These are phyloP conservation scores for Leptomonas pyrrhocoris DNA, from an alignment of 208 protist genomes.

Conservation along the genomic window DNA sequence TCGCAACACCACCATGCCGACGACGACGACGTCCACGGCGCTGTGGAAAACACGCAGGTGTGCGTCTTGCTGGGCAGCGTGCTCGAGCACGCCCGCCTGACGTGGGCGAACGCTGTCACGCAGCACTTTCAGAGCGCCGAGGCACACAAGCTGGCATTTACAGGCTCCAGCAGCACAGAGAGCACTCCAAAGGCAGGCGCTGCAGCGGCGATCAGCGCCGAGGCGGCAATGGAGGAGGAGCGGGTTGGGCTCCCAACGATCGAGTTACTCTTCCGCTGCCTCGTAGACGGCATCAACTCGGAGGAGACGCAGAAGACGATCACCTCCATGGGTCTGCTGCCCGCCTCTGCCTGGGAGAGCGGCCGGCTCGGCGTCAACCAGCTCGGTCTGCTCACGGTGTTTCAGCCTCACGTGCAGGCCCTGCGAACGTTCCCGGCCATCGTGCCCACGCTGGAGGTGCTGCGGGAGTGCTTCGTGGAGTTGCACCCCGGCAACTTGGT, in stretches of 20 bases:
- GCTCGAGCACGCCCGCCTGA: constrained; percentile 41
- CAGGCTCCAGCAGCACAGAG: constrained; percentile 4
- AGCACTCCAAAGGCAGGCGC: constrained; percentile 4
- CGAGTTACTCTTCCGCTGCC: constrained; percentile 56
- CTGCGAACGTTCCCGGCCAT: constrained; percentile 51
- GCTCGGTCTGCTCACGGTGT: constrained; percentile 64
- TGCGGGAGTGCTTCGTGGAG: constrained; percentile 62
- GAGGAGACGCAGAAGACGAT: constrained; percentile 21
- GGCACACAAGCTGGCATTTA: constrained; percentile 24
- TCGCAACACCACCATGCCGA: background rate
- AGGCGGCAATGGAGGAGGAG: constrained; percentile 23
- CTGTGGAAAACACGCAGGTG: constrained; percentile 44
- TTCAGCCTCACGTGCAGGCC: constrained; percentile 62
- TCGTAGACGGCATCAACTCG: constrained; percentile 71
- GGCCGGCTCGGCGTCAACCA: constrained; percentile 55
- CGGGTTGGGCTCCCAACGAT: constrained; percentile 48
- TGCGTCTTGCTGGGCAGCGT: constrained; percentile 50
- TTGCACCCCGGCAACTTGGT: constrained; percentile 47
- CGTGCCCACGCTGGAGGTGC: constrained; percentile 47
- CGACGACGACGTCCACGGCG: background rate
- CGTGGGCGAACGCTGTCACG: constrained; percentile 54
- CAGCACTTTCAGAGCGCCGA: constrained; percentile 37
- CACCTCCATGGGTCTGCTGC: constrained; percentile 21
- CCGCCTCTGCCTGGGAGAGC: constrained; percentile 24
- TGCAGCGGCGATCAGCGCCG: constrained; percentile 12